Evolutionary conservation across 164 flowering plant genomes (phyloP).

Genomic region (Magnolia changhungtana): DNA sequence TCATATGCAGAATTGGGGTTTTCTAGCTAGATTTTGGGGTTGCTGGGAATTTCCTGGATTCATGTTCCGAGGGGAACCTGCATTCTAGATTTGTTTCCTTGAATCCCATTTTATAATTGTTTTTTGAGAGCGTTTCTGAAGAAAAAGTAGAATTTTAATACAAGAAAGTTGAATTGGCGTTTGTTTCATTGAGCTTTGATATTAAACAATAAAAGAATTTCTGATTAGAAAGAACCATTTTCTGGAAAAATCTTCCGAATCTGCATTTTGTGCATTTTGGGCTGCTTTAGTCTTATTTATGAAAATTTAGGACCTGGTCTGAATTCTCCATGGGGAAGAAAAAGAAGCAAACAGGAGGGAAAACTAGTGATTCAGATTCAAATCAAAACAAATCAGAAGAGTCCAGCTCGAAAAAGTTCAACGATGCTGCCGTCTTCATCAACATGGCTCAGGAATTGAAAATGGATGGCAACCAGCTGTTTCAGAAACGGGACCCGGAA

Average conservation of each 20-base stretch:
- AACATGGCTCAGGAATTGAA: slow-evolving; percentile 66
- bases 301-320: too few species aligned
- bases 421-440: slow-evolving; percentile 53
- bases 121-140: neutral
- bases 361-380: slow-evolving; percentile 17
- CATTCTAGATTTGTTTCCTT: neutral
- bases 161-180: neutral
- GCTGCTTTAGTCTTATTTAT: neutral
- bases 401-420: slow-evolving; percentile 29
- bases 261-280: neutral
- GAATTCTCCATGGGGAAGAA: slow-evolving; percentile 58
- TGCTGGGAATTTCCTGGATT: neutral
- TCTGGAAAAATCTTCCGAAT: neutral
- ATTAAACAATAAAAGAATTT: neutral
- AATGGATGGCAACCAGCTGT: slow-evolving; percentile 79
- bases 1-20: neutral
- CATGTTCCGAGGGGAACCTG: neutral
- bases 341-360: slow-evolving; percentile 39
- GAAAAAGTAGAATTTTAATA: neutral
- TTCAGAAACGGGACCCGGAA: slow-evolving; percentile 71
- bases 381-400: slow-evolving; percentile 28
- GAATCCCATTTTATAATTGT: neutral
- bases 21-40: neutral
- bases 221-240: neutral
- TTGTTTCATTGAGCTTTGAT: neutral